Evolutionary conservation across 352 stramenopile species (phyloP).

Genomic region (Pythium oligandrum): DNA sequence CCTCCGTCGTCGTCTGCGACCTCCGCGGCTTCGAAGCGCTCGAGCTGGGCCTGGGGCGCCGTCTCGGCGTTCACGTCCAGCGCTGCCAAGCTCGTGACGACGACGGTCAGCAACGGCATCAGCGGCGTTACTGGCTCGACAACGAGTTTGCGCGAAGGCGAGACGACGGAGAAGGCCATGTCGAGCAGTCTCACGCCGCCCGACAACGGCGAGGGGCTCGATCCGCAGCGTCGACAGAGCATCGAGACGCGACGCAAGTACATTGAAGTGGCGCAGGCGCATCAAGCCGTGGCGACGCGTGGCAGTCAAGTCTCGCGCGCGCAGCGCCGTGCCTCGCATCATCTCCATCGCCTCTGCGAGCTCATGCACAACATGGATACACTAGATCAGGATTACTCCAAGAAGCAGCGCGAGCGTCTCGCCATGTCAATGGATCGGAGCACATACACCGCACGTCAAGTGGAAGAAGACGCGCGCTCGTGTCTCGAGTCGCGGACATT

Average conservation of each 20-base stretch:
- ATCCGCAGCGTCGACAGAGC: conserved; percentile 1
- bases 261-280: conserved; percentile 56
- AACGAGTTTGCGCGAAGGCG: conserved; percentile 3
- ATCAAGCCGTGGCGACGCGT: conserved; percentile 55
- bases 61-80: conserved; percentile 68
- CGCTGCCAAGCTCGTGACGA: conserved; percentile 71
- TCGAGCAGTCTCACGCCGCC: conserved; percentile 41
- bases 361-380: conserved; percentile 68
- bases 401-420: conserved; percentile 29
- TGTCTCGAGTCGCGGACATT: conserved; percentile 62
- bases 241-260: conserved; percentile 59
- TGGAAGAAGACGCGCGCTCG: conserved; percentile 46
- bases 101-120: conserved; percentile 49
- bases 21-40: not conserved
- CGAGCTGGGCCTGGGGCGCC: conserved; percentile 63
- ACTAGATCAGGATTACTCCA: conserved; percentile 47
- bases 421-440: conserved; percentile 24
- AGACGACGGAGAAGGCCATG: conserved; percentile 28
- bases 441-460: conserved; percentile 22
- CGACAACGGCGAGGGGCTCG: conserved; percentile 11
- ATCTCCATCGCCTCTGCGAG: conserved; percentile 70
- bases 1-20: conserved; percentile 25
- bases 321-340: conserved; percentile 55
- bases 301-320: conserved; percentile 55
- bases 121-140: conserved; percentile 23